A percentile compares a stretch with the other conserved stretches of the same genome.
Conservation (phyloP, 768 basidiomycete species). For the Pleurotus tuoliensis region DNA sequence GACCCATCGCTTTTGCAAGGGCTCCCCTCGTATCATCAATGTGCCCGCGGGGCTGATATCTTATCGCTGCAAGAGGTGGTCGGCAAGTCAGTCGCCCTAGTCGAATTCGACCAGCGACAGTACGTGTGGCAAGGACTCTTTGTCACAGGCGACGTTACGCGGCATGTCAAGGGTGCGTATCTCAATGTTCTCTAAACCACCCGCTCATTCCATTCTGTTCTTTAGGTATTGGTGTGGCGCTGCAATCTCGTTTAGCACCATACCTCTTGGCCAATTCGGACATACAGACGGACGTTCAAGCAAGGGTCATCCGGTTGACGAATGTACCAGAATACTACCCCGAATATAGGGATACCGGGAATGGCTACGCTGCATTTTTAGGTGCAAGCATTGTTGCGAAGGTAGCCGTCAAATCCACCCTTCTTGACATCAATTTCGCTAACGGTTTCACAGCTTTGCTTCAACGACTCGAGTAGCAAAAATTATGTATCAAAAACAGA, state of each 20-base stretch:
- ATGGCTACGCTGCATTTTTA: conserved; percentile 76
- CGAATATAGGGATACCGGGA: conserved; percentile 84
- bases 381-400: conserved; percentile 85
- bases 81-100: conserved; percentile 54
- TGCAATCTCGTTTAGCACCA: conserved; percentile 67
- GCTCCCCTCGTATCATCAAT: conserved; percentile 23
- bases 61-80: conserved; percentile 65
- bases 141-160: conserved; percentile 75
- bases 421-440: neutral
- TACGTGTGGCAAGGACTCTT: conserved; percentile 77
- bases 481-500: conserved; percentile 80
- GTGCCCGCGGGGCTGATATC: conserved; percentile 21
- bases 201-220: neutral
- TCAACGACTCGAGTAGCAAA: conserved; percentile 61
- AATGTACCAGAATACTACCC: conserved; percentile 87
- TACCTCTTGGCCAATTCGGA: conserved; percentile 61
- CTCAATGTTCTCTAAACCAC: too few relatives aligned
- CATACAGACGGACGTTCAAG: conserved; percentile 65
- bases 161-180: conserved; percentile 60
- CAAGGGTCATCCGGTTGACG: conserved; percentile 59
- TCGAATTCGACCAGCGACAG: conserved; percentile 63
- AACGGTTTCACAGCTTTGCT: conserved; percentile 52
- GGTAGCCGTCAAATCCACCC: conserved; percentile 32
- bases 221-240: conserved; percentile 59
- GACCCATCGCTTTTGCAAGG: conserved; percentile 57